Evolutionary conservation across 192 early-diverging fungal genomes (phyloP).

Genomic region (Entomortierella lignicola): DNA sequence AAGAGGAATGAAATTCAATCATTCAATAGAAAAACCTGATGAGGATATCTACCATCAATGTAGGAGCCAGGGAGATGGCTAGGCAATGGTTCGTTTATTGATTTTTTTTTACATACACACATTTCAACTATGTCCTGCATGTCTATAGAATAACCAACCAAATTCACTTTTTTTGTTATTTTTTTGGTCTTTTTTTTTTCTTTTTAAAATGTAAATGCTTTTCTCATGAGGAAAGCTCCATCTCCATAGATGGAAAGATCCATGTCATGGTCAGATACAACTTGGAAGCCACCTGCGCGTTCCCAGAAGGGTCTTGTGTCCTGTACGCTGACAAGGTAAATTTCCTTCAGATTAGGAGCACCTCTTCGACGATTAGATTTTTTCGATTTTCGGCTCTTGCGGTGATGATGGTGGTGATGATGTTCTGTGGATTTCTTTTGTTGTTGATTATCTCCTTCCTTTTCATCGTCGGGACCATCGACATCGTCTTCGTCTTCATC

Average conservation of each 20-base stretch:
- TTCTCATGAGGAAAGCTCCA: conserved; percentile 31
- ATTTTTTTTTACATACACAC: no score
- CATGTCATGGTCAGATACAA: conserved; percentile 36
- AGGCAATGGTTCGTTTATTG: no score
- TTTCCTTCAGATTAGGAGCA: conserved; percentile 44
- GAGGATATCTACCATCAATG: no score
- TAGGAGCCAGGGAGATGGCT: no score
- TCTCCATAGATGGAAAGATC: conserved; percentile 33
- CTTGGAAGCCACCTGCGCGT: conserved; percentile 21
- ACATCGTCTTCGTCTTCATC: conserved; percentile 22
- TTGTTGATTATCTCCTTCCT: neutral
- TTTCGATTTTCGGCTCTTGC: neutral
- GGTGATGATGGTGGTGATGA: conserved; percentile 7
- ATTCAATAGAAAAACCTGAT: no score
- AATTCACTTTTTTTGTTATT: no score
- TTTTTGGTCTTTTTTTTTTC: neutral
- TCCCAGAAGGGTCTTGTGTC: conserved; percentile 47
- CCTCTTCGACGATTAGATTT: neutral
- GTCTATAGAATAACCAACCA: no score
- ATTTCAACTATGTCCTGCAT: no score
- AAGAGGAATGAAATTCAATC: no score
- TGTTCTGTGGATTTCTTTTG: neutral
- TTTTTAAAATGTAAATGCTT: conserved; percentile 18
- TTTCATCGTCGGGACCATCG: neutral
- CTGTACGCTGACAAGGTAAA: conserved; percentile 41